Conservation (phyloP, 768 basidiomycete species). For the Lactarius quietus region DNA sequence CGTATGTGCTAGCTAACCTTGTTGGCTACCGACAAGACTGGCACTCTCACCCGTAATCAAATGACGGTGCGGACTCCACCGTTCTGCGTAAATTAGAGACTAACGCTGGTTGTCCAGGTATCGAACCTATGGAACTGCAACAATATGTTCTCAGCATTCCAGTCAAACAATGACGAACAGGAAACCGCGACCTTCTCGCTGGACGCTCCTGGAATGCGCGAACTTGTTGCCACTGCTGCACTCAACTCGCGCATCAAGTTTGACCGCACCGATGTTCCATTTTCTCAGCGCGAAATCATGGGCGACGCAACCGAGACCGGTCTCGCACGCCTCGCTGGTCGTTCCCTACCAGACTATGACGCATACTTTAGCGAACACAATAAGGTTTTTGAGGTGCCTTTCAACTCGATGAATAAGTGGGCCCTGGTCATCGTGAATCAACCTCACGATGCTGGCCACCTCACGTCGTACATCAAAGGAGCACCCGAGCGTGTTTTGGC, state of each 20-base stretch:
- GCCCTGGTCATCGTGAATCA: slow-evolving; percentile 65
- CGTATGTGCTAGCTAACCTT: slow-evolving; percentile 46
- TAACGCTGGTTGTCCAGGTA: slow-evolving; percentile 36
- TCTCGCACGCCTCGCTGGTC: slow-evolving; percentile 61
- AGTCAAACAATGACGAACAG: slow-evolving; percentile 67
- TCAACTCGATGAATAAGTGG: slow-evolving; percentile 75
- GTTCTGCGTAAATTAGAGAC: neutral
- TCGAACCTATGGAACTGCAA: slow-evolving; percentile 64
- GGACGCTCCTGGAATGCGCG: slow-evolving; percentile 54
- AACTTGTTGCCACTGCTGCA: slow-evolving; percentile 60
- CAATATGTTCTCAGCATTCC: slow-evolving; percentile 59
- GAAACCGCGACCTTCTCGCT: slow-evolving; percentile 48
- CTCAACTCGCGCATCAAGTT: slow-evolving; percentile 71
- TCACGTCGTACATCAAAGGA: slow-evolving; percentile 62
- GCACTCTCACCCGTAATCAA: slow-evolving; percentile 66
- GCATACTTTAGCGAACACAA: slow-evolving; percentile 45
- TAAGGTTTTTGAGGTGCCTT: slow-evolving; percentile 71
- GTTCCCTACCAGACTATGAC: slow-evolving; percentile 53
- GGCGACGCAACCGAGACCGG: slow-evolving; percentile 80
- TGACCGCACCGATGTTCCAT: slow-evolving; percentile 58
- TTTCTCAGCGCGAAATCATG: slow-evolving; percentile 56
- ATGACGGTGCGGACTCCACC: slow-evolving; percentile 47
- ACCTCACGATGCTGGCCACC: slow-evolving; percentile 44
- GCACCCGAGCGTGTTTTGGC: slow-evolving; percentile 66
- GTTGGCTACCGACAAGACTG: slow-evolving; percentile 69